Evolutionary conservation across 192 early-diverging fungal genomes (phyloP).

Genomic region (Linnemannia hyalina): DNA sequence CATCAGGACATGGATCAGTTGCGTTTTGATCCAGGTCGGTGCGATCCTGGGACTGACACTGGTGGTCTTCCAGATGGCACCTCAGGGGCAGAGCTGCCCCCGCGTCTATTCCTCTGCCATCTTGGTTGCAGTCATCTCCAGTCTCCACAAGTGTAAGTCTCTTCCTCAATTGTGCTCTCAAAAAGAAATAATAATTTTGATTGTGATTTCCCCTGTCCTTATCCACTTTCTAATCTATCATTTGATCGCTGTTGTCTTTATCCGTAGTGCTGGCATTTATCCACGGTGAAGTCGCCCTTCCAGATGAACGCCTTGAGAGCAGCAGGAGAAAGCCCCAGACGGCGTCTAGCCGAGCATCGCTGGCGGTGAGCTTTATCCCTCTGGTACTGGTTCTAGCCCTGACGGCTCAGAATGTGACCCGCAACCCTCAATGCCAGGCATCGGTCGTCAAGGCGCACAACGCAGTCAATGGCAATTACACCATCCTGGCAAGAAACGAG

Average conservation of each 20-base stretch:
- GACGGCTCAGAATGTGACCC: constrained; percentile 54
- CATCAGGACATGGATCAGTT: constrained; percentile 46
- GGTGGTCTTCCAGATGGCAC: constrained; percentile 57
- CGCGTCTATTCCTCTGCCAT: constrained; percentile 50
- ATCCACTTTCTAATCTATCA: neutral
- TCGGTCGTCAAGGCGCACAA: constrained; percentile 59
- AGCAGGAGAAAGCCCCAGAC: constrained; percentile 21
- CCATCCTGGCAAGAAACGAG: constrained; percentile 79
- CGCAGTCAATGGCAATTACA: constrained; percentile 33
- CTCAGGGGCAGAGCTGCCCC: constrained; percentile 48
- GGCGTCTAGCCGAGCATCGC: constrained; percentile 13
- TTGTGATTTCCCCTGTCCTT: neutral
- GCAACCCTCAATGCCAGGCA: constrained; percentile 67
- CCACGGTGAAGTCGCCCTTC: constrained; percentile 59
- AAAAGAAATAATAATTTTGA: neutral
- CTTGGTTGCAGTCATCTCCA: constrained; percentile 43
- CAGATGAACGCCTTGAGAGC: constrained; percentile 49
- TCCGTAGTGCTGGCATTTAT: constrained; percentile 39
- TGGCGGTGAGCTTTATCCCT: constrained; percentile 55
- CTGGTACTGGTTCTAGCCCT: constrained; percentile 48
- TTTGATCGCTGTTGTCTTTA: neutral
- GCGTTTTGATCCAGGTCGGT: constrained; percentile 46
- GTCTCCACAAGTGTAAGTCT: constrained; percentile 50
- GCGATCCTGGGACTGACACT: constrained; percentile 49
- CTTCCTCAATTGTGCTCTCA: neutral